These are phyloP conservation scores for Inga leiocalycina DNA, from an alignment of 306 rosid species.

Conservation along the genomic window DNA sequence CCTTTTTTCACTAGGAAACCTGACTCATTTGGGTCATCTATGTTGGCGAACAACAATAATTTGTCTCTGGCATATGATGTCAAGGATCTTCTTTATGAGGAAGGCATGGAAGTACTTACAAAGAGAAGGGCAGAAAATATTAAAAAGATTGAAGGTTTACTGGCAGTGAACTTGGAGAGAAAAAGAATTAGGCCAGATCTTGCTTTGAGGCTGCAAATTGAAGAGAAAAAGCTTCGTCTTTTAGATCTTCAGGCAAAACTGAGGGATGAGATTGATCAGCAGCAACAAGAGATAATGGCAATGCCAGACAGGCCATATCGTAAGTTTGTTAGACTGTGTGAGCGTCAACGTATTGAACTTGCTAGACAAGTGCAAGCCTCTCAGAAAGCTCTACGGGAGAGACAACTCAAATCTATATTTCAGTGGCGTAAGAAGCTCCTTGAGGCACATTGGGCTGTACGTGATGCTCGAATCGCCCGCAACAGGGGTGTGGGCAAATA, in stretches of 20 bases:
- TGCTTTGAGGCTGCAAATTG: conserved; percentile 87
- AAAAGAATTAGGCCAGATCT: conserved; percentile 97
- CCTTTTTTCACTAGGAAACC: conserved; percentile 93
- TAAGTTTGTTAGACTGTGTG: conserved; percentile 90
- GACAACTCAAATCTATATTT: conserved; percentile 90
- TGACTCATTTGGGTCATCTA: conserved; percentile 86
- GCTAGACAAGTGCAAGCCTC: conserved; percentile 92
- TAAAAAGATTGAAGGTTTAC: conserved; percentile 85
- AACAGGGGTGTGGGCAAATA: conserved; percentile 97
- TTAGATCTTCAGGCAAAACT: conserved; percentile 85
- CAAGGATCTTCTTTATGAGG: conserved; percentile 90
- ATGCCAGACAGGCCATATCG: conserved; percentile 98
- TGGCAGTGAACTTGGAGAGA: conserved; percentile 89
- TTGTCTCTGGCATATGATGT: conserved; percentile 84
- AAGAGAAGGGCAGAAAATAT: conserved; percentile 77
- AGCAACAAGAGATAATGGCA: conserved; percentile 97
- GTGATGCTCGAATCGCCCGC: conserved; percentile 96
- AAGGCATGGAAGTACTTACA: conserved; percentile 77
- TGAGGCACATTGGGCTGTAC: conserved; percentile 94
- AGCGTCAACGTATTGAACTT: conserved; percentile 95
- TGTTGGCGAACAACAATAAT: conserved; percentile 68
- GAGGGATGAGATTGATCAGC: conserved; percentile 95
- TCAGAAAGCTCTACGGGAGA: conserved; percentile 85
- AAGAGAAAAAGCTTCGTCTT: conserved; percentile 93
- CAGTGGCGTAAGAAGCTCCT: conserved; percentile 98